Evolutionary conservation across 805 yeast species (phyloP).

Genomic region (Schizosaccharomyces japonicus): DNA sequence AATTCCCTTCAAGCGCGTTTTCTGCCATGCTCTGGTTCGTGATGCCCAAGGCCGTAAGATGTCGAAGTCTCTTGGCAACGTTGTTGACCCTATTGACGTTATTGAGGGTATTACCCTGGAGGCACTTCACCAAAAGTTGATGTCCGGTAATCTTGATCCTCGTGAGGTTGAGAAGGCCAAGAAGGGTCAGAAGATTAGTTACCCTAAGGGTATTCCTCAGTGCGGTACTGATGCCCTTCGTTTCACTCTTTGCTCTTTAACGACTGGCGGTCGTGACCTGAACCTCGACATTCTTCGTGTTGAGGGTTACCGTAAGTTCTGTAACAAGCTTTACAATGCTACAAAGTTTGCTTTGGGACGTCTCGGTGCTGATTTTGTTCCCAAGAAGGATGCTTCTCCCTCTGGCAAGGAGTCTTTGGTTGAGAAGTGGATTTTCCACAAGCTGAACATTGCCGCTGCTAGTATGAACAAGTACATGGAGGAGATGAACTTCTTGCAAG

Average conservation of each 20-base stretch:
- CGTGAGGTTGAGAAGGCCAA: conserved; percentile 69
- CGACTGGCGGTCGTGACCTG: conserved; percentile 96
- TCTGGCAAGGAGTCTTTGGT: conserved; percentile 73
- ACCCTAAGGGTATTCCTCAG: conserved; percentile 94
- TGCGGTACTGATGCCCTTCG: conserved; percentile 98
- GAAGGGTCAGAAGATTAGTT: conserved; percentile 66
- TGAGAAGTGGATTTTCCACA: conserved; percentile 90
- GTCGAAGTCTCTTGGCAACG: conserved; percentile 95
- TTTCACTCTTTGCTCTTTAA: conserved; percentile 92
- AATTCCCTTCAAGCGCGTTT: conserved; percentile 85
- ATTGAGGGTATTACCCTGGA: conserved; percentile 67
- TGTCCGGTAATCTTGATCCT: conserved; percentile 67
- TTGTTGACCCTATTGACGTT: conserved; percentile 85
- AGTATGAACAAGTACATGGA: conserved; percentile 44
- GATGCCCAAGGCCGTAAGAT: conserved; percentile 98
- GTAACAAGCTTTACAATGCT: conserved; percentile 97
- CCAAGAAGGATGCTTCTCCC: conserved; percentile 37
- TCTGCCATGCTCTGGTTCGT: conserved; percentile 93
- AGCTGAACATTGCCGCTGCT: conserved; percentile 46
- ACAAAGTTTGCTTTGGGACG: conserved; percentile 88
- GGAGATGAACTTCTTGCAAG: conserved; percentile 64
- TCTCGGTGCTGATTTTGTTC: conserved; percentile 67
- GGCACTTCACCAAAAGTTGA: conserved; percentile 52
- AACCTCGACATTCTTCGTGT: conserved; percentile 88
- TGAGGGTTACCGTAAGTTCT: conserved; percentile 97